A percentile compares a stretch with the other conserved stretches of the same genome.
phyloP scores from a whole-genome alignment of 1,284 basidiomycete species.

The Sparassis latifolia region DNA sequence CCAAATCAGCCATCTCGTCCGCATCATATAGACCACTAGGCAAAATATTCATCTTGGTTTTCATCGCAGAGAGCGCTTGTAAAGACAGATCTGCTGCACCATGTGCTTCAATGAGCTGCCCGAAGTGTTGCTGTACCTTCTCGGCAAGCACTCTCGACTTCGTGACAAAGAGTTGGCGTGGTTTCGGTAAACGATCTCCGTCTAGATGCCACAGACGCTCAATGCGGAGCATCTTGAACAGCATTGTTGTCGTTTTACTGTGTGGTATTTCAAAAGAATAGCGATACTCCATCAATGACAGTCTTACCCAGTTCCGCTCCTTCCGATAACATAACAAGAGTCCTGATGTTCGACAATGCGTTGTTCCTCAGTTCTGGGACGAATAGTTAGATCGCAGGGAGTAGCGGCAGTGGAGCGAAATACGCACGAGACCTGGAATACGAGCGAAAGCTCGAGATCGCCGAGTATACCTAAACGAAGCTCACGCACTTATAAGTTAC shows the following conservation, averaged over 20 bases:
- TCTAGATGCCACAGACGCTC: conserved; percentile 42
- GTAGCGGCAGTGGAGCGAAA: not conserved
- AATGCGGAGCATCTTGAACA: conserved; percentile 67
- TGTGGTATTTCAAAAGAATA: conserved; percentile 1
- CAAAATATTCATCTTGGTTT: conserved; percentile 21
- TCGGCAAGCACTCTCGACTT: conserved; percentile 57
- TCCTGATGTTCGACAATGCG: conserved; percentile 52
- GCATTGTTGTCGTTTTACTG: conserved; percentile 72
- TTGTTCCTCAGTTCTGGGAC: conserved; percentile 51
- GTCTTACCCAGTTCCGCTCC: conserved; percentile 69
- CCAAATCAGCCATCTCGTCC: conserved; percentile 37
- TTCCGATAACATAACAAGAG: conserved; percentile 64
- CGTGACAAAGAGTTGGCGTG: conserved; percentile 69
- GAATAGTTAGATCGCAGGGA: not conserved
- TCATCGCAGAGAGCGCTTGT: conserved; percentile 29
- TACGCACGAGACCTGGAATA: conserved; percentile 50
- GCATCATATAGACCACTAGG: conserved; percentile 40
- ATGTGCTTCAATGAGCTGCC: conserved; percentile 44
- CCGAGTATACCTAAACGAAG: conserved; percentile 35
- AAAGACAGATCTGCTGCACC: conserved; percentile 31
- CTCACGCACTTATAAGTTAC: not conserved
- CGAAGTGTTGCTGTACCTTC: conserved; percentile 63
- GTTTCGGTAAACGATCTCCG: conserved; percentile 22
- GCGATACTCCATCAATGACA: not conserved
- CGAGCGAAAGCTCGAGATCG: conserved; percentile 39